A percentile compares a stretch with the other conserved stretches of the same genome.
These are phyloP conservation scores for Boletus coccyginus DNA, from an alignment of 768 basidiomycete species.

Conservation along the genomic window DNA sequence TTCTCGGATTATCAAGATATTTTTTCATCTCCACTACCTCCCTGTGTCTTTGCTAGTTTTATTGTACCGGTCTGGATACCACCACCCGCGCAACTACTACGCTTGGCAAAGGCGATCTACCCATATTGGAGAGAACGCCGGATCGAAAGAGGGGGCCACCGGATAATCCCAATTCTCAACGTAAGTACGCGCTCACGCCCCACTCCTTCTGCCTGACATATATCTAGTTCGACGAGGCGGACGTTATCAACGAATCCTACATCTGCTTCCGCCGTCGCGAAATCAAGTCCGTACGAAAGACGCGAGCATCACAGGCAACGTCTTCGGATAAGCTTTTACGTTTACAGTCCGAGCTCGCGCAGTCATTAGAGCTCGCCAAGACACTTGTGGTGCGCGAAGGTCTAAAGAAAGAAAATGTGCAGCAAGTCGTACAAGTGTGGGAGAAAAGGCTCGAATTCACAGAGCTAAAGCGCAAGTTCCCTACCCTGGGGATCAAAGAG, in stretches of 20 bases:
- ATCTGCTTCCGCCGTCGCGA: conserved; percentile 97
- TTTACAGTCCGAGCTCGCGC: conserved; percentile 71
- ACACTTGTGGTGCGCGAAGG: conserved; percentile 69
- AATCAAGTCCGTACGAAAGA: conserved; percentile 91
- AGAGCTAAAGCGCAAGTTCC: conserved; percentile 78
- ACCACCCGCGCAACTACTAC: conserved; percentile 54
- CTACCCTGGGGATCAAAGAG: conserved; percentile 53
- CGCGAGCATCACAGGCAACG: conserved; percentile 84
- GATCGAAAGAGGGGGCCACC: conserved; percentile 72
- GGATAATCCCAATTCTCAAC: conserved; percentile 85
- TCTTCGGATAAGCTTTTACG: conserved; percentile 87
- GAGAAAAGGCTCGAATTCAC: conserved; percentile 71
- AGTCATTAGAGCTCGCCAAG: conserved; percentile 70
- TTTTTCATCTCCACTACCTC: conserved; percentile 57
- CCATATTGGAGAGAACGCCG: conserved; percentile 90
- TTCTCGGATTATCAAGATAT: conserved; percentile 72
- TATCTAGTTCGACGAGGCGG: conserved; percentile 79
- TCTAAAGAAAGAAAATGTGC: conserved; percentile 64
- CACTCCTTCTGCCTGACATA: background rate
- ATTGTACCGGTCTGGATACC: conserved; percentile 70
- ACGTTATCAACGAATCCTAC: conserved; percentile 88
- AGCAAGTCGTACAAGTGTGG: conserved; percentile 67
- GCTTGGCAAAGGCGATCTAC: conserved; percentile 72
- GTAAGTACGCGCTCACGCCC: conserved; percentile 42
- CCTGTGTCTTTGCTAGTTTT: conserved; percentile 68